A percentile compares a stretch with the other conserved stretches of the same genome.
Conservation (phyloP, 805 yeast genomes). For the Yueomyces sinensis region DNA sequence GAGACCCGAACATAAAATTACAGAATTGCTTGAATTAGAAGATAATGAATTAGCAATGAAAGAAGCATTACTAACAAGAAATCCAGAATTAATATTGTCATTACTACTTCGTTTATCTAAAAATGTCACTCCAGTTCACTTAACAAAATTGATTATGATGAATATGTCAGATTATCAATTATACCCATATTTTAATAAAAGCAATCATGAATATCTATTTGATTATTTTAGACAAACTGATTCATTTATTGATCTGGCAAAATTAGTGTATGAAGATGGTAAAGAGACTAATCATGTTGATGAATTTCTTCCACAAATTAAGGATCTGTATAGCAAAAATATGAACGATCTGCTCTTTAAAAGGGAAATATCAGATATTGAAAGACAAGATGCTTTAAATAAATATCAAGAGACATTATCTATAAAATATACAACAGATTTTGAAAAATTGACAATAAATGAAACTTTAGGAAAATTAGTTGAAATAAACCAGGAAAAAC, state of each 20-base stretch:
- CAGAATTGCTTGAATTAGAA: constrained; percentile 54
- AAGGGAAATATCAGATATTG: constrained; percentile 4
- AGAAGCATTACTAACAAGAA: constrained; percentile 49
- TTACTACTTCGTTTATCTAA: constrained; percentile 35
- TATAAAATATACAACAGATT: constrained; percentile 27
- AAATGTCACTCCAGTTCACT: constrained; percentile 47
- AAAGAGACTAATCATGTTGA: constrained; percentile 22
- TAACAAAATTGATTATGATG: constrained; percentile 46
- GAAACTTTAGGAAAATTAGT: constrained; percentile 37
- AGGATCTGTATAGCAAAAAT: constrained; percentile 16
- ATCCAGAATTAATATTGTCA: constrained; percentile 41
- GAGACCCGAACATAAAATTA: constrained; percentile 42
- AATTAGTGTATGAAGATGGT: constrained; percentile 25
- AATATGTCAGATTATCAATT: constrained; percentile 26
- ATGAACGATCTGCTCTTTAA: constrained; percentile 2
- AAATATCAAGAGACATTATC: constrained; percentile 34
- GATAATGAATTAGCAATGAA: constrained; percentile 56
- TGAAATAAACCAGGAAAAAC: constrained; percentile 33
- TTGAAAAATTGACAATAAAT: constrained; percentile 31
- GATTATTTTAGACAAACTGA: constrained; percentile 60
- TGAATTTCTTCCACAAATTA: constrained; percentile 23
- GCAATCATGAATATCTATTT: constrained; percentile 28
- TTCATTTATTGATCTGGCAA: constrained; percentile 33
- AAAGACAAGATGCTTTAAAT: constrained; percentile 31
- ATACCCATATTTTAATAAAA: constrained; percentile 22